These are phyloP conservation scores for Lolium perenne DNA, from an alignment of 176 grass and related monocot species.

Conservation along the genomic window DNA sequence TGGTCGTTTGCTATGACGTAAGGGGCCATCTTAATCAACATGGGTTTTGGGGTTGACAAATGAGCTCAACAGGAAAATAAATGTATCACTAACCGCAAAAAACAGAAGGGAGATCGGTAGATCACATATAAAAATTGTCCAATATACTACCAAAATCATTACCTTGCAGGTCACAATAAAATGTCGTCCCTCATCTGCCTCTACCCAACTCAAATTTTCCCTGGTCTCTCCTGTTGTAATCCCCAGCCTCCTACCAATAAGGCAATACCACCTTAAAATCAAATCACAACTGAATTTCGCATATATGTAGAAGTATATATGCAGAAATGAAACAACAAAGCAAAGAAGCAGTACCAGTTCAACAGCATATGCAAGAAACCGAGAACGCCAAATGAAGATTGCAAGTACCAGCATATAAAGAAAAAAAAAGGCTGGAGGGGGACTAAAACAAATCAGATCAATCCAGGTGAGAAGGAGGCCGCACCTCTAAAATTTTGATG, in stretches of 20 bases:
- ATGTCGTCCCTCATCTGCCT: background rate
- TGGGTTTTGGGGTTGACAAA: too few species aligned
- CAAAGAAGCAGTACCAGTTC: too few species aligned
- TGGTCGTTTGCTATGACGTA: too few species aligned
- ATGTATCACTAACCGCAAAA: background rate
- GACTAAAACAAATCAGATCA: too few species aligned
- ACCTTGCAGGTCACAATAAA: background rate
- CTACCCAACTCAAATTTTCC: background rate
- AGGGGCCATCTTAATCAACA: too few species aligned
- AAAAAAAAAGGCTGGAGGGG: too few species aligned
- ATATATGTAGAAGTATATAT: background rate
- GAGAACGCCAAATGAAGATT: too few species aligned
- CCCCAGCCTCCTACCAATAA: background rate
- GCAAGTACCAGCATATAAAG: too few species aligned
- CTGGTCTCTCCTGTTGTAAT: background rate
- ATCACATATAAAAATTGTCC: background rate
- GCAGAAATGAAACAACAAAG: background rate
- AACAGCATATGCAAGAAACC: too few species aligned
- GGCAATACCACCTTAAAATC: background rate
- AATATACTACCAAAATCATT: background rate
- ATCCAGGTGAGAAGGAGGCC: too few species aligned
- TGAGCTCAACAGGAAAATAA: too few species aligned
- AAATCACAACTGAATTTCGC: background rate
- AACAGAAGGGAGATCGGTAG: background rate
- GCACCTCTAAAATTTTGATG: too few species aligned